Percentiles rank a stretch among this genome's conserved stretches.
Evolutionary conservation across 345 rosid species (phyloP).

Genomic region (Eucalyptus victrix): DNA sequence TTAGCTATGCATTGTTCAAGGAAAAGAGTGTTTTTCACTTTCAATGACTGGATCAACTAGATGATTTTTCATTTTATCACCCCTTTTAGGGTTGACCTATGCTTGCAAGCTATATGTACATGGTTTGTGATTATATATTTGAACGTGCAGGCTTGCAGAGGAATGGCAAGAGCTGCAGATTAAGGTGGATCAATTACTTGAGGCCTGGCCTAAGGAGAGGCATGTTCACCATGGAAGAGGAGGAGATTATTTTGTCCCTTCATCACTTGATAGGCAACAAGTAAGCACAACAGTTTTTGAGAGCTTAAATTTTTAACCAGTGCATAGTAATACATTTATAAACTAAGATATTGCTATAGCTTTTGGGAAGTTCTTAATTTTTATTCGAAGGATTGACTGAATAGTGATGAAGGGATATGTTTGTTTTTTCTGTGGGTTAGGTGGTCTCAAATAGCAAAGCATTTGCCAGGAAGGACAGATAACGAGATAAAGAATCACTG

Average conservation of each 20-base stretch:
- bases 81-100: neutral
- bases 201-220: constrained; percentile 83
- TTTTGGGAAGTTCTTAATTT: neutral
- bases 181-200: constrained; percentile 93
- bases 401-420: neutral
- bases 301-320: neutral
- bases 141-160: constrained; percentile 56
- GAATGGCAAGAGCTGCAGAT: constrained; percentile 92
- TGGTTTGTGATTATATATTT: neutral
- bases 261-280: constrained; percentile 84
- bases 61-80: neutral
- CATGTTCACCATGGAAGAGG: constrained; percentile 47
- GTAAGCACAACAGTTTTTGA: constrained; percentile 17
- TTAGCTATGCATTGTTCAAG: neutral
- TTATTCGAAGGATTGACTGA: neutral
- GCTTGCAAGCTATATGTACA: neutral
- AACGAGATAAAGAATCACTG: constrained; percentile 90
- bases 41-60: neutral
- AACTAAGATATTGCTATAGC: neutral
- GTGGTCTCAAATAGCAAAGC: constrained; percentile 87
- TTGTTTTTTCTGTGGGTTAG: constrained; percentile 9
- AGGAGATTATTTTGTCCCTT: constrained; percentile 47
- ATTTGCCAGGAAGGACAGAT: constrained; percentile 92
- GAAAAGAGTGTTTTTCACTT: neutral
- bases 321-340: neutral